Base-by-base conservation (phyloP, 139 green algal species). In the Tetraselmis striata region DNA sequence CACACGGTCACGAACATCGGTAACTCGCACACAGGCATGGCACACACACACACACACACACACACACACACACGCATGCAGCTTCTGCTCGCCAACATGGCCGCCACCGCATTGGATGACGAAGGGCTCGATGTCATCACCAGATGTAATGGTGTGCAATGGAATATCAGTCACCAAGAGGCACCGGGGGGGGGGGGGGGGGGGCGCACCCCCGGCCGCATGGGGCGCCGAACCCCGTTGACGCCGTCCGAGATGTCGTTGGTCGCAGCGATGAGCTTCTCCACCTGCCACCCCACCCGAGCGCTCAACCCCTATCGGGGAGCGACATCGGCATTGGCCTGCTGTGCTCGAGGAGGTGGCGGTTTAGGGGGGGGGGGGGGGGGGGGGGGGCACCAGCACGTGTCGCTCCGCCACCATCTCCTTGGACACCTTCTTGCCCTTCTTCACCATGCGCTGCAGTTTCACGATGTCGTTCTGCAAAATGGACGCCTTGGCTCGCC, bases 401-500 rank as follows among this genome's bases (percentile, higher is more conserved):
- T 86, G 59, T 1, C 91, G 84, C 45, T 93, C 89, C 26, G 86
- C 85, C 23, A 93, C 84, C 23, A 93, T 78, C 25, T 87, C 79
- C 79, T 87, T 86, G 23, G 77, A 92, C 28, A 94, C 67, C 25
- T 87, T 88, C 77, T 92, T 95, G 24, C 90, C 92, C 81, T 93
- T 93, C 80, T 92, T 92, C 18, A 89, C 82, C 67, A 87, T 86
- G 77, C 90, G 89, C 29, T 89, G 79, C 29, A 92, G 27, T 1
- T 76, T 79, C 2, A 81, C 31, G 0, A 92, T 77, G 1, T 88
- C 82, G 0, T 59, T 59, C 27, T 81, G 74, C 30, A 91, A 27
- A 28, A 88, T 30, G 28, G 77, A 32, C 23, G 59, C 80, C 80
- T 95, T 95, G 28, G 83, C 86, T 11, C 88, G 85, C 80, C 92